phyloP scores from a whole-genome alignment of 2,329 filamentous ascomycete species.

The Aaosphaeria pasadenensis region DNA sequence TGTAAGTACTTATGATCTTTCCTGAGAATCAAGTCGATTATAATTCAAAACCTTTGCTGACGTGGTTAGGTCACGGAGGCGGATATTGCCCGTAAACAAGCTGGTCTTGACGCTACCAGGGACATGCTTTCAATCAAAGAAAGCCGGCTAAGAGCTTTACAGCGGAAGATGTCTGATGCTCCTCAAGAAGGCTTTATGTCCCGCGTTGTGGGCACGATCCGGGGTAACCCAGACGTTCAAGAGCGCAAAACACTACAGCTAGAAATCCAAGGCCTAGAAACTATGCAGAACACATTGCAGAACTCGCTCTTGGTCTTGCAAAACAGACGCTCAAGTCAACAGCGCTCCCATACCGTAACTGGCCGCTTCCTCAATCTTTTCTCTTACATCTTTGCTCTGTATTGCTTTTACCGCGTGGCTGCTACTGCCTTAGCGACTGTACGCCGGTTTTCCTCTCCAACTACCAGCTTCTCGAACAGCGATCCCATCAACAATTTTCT shows the following conservation, averaged over 20 bases:
- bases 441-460: constrained; percentile 55
- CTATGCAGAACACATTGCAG: constrained; percentile 71
- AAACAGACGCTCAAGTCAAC: constrained; percentile 60
- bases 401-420: constrained; percentile 80
- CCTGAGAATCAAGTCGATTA: not conserved
- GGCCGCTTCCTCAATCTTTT: constrained; percentile 64
- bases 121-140: constrained; percentile 77
- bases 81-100: constrained; percentile 73
- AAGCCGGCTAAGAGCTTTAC: constrained; percentile 66
- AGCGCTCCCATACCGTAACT: constrained; percentile 63
- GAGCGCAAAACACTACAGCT: constrained; percentile 59
- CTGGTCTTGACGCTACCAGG: constrained; percentile 72
- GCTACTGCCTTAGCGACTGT: constrained; percentile 68
- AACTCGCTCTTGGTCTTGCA: constrained; percentile 64
- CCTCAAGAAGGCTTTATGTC: constrained; percentile 61
- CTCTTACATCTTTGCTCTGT: constrained; percentile 69
- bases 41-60: constrained; percentile 10
- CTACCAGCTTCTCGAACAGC: constrained; percentile 60
- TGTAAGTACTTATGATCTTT: constrained; percentile 28
- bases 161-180: constrained; percentile 58
- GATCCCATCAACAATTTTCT: constrained; percentile 85
- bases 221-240: constrained; percentile 57
- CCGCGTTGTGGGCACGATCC: constrained; percentile 69
- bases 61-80: constrained; percentile 58
- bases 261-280: constrained; percentile 75